A percentile compares a stretch with the other conserved stretches of the same genome.
phyloP scores from a whole-genome alignment of 2,329 filamentous ascomycete species.

The Colletotrichum sp. region DNA sequence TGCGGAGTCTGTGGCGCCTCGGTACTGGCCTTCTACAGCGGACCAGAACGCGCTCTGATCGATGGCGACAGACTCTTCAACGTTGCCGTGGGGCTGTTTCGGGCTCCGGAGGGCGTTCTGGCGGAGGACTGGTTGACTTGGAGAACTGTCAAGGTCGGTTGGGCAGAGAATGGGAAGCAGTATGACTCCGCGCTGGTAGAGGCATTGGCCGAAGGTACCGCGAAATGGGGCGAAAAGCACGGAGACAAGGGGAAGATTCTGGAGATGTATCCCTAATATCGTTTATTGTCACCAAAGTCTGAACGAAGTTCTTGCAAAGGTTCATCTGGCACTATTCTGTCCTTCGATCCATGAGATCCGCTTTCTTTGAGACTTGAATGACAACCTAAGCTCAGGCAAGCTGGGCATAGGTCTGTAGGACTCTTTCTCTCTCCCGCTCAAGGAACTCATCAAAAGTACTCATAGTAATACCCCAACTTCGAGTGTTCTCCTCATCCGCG shows the following conservation, averaged over 20 bases:
- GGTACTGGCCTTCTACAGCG: conserved; percentile 35
- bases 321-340: neutral
- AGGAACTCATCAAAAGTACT: conserved; percentile 49
- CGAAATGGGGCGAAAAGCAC: conserved; percentile 41
- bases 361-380: no score
- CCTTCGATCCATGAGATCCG: neutral
- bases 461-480: conserved; percentile 42
- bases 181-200: conserved; percentile 42
- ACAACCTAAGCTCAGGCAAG: neutral
- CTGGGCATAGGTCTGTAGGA: conserved; percentile 31
- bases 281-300: no score
- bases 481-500: conserved; percentile 38
- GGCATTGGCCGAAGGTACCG: conserved; percentile 40
- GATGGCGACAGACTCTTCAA: conserved; percentile 36
- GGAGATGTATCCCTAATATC: conserved; percentile 8
- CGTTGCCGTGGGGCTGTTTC: conserved; percentile 47
- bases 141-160: conserved; percentile 40
- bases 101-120: conserved; percentile 47
- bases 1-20: conserved; percentile 53
- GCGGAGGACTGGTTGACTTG: conserved; percentile 53
- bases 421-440: conserved; percentile 37
- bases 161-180: conserved; percentile 34
- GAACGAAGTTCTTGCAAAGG: neutral
- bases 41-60: conserved; percentile 27
- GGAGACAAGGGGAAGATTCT: conserved; percentile 25